phyloP scores from a whole-genome alignment of 1,139 yeast genomes.

The Spathaspora sp. region DNA sequence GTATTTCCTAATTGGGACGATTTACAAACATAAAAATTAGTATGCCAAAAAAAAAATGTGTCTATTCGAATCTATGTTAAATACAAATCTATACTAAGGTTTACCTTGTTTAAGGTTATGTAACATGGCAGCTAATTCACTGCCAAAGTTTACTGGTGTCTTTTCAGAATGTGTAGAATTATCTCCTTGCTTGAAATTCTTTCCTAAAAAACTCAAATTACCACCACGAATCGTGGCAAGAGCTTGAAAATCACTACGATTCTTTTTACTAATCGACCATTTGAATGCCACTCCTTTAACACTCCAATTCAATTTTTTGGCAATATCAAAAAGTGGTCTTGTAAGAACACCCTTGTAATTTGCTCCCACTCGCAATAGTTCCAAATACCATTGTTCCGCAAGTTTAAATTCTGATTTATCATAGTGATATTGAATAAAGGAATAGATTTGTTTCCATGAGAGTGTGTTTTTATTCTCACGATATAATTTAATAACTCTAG shows the following conservation, averaged over 20 bases:
- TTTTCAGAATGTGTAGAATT: not conserved
- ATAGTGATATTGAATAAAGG: slow-evolving; percentile 40
- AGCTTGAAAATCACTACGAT: not conserved
- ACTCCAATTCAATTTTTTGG: slow-evolving; percentile 37
- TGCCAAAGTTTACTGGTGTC: slow-evolving; percentile 18
- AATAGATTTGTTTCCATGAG: slow-evolving; percentile 42
- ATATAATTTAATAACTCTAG: slow-evolving; percentile 26
- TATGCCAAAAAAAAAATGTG: not conserved
- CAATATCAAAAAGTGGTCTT: slow-evolving; percentile 32
- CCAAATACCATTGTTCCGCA: slow-evolving; percentile 42
- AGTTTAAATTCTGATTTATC: slow-evolving; percentile 26
- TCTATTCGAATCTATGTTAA: not conserved
- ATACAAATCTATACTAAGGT: not conserved
- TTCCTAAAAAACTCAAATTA: not conserved
- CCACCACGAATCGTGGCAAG: not conserved
- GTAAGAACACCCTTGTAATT: slow-evolving; percentile 26
- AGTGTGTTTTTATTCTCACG: slow-evolving; percentile 30
- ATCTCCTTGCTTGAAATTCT: not conserved
- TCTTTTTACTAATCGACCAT: slow-evolving; percentile 24
- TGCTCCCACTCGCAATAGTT: slow-evolving; percentile 34
- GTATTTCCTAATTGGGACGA: not conserved
- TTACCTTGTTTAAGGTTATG: slow-evolving; percentile 10
- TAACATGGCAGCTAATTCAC: slow-evolving; percentile 20
- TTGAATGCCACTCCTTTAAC: slow-evolving; percentile 34
- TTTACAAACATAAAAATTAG: not conserved